Evolutionary conservation across 2,329 filamentous ascomycete genomes (phyloP), one percentile per base, ranked within the genome.

Genomic region (Huntiella savannae): DNA sequence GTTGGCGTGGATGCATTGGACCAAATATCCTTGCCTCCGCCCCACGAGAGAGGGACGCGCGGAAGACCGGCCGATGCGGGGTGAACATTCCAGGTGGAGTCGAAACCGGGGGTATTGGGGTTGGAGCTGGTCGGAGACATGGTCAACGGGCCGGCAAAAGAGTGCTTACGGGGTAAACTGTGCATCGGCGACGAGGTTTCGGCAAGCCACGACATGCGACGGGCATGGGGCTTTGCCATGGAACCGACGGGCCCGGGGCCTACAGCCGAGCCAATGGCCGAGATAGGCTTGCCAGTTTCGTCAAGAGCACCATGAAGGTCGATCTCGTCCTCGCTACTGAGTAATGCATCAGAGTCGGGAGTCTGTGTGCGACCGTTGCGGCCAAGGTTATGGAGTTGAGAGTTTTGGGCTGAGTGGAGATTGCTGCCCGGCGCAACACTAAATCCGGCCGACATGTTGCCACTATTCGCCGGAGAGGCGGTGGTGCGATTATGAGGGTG

Each of bases 301-400:
- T 39, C 33, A 36, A 36, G 16, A 35, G 34, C 19, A 35, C 22
- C n/a, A 19, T 19, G 39, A 16, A 40, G 17, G 50, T 94, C 82
- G 48, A 68, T 71, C 61, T 98, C 91, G 60, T 96, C 91, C 60
- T 96, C 91, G 10, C 87, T 95, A 53, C 88, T 96, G 45, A 82
- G 86, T 50, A 96, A 67, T 44, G 84, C 88, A 59, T 96, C 88
- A 3, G 87, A 95, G 58, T 96, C 91, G 16, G 88, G 88, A 1
- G 88, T 95, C 5, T 85, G 86, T 46, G 82, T 81, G 55, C 87
- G 76, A 47, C 40, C 48, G 43, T 80, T 69, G 59, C 86, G 91
- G 43, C 88, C 83, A 33, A 84, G 68, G 41, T 83, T 64, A 35
- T 79, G 65, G 35, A 75, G 75, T 49, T 80, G 75, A 55, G 68